Conservation (phyloP, 139 green algal species). For the Trebouxia sp. region DNA sequence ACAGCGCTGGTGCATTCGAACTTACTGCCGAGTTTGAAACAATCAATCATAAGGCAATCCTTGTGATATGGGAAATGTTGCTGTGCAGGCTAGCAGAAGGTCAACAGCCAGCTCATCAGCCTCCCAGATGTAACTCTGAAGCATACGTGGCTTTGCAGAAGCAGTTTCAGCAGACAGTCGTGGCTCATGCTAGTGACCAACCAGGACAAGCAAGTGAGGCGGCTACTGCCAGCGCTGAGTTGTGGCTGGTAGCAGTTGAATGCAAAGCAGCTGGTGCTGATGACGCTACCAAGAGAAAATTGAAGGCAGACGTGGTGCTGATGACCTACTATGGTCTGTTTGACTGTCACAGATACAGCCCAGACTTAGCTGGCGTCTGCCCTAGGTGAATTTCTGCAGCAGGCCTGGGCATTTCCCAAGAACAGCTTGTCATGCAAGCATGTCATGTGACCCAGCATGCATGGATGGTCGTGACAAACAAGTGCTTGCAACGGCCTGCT, state of each 20-base stretch:
- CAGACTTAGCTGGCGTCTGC: neutral
- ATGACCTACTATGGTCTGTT: constrained; percentile 6
- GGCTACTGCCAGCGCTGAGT: neutral
- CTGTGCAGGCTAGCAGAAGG: neutral
- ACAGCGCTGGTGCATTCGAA: too few relatives aligned
- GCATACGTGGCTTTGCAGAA: neutral
- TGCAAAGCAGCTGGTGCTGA: neutral
- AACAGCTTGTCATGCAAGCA: neutral
- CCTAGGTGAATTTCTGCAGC: neutral
- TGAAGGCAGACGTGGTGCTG: neutral
- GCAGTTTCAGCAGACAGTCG: neutral
- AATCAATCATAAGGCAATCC: too few relatives aligned
- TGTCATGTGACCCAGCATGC: too few relatives aligned
- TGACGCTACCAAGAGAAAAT: neutral
- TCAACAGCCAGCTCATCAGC: neutral
- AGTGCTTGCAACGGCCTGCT: too few relatives aligned
- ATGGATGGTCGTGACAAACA: too few relatives aligned
- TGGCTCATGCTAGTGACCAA: neutral
- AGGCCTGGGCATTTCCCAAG: neutral
- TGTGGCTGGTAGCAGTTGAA: neutral
- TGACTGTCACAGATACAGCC: neutral
- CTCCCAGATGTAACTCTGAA: neutral
- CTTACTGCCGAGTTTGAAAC: too few relatives aligned
- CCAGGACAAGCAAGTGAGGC: neutral
- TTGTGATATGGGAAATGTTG: too few relatives aligned